phyloP scores from a whole-genome alignment of 2,329 filamentous ascomycete genomes.

The Colletotrichum siamense region DNA sequence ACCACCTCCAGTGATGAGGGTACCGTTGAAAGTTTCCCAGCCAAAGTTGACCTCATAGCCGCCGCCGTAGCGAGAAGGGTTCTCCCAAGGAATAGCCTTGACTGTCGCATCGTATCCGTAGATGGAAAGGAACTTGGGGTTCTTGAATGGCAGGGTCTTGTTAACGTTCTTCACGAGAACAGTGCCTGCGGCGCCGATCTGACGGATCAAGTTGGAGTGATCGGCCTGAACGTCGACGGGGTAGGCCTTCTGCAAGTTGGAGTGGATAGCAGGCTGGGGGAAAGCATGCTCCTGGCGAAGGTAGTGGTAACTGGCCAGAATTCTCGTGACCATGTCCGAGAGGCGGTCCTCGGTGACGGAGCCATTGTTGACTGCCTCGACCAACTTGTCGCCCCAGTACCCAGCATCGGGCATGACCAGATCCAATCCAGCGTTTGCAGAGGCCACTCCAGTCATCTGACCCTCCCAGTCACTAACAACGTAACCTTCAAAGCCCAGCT shows the following conservation, averaged over 20 bases:
- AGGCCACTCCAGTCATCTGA: constrained; percentile 67
- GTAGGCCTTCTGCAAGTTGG: constrained; percentile 56
- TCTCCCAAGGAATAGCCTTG: constrained; percentile 24
- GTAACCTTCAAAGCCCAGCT: constrained; percentile 68
- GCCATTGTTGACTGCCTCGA: constrained; percentile 64
- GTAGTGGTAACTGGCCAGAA: constrained; percentile 65
- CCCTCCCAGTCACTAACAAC: constrained; percentile 69
- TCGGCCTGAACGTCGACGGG: constrained; percentile 34
- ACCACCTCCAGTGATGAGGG: constrained; percentile 37
- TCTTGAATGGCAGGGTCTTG: constrained; percentile 66
- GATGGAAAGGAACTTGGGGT: constrained; percentile 57
- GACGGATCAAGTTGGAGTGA: constrained; percentile 2
- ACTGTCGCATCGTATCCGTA: constrained; percentile 69
- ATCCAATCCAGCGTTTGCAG: constrained; percentile 70
- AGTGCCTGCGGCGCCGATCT: constrained; percentile 59
- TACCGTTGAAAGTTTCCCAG: constrained; percentile 52
- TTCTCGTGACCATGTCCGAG: constrained; percentile 64
- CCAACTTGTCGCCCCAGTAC: constrained; percentile 59
- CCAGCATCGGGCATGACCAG: constrained; percentile 68
- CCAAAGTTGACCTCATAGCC: constrained; percentile 37
- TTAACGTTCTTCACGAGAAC: constrained; percentile 79
- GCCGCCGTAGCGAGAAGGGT: constrained; percentile 39
- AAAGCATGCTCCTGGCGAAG: constrained; percentile 53
- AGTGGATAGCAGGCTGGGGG: constrained; percentile 60
- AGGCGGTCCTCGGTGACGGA: constrained; percentile 60